Base-by-base conservation (phyloP, 805 yeast species). In the Cyberlindnera galapagoensis region DNA sequence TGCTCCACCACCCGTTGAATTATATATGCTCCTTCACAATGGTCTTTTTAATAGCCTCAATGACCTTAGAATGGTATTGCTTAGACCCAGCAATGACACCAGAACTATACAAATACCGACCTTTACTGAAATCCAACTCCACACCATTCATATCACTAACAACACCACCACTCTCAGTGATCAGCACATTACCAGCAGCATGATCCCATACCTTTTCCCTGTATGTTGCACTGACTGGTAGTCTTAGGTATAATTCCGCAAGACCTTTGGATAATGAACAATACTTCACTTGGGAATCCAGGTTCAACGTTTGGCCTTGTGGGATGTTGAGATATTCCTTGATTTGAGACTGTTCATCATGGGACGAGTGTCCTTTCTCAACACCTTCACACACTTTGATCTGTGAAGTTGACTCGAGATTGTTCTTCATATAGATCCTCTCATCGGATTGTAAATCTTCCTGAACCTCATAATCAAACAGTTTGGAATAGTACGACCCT, bases 131-230 rank as follows among this genome's bases (percentile, higher is more conserved):
- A 51, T 90, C 78, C 36, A 92, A 69, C 16, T 68, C 65, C 9
- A 64, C 65, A 13, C 96, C 95, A 34, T 71, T 58, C 58, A 90
- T 74, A 52, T 92, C 98, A 11, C 90, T 76, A 9, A 92, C 97
- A 30, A 65, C 56, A 6, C 98, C 98, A 26, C 97, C 97, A 47
- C 94, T 82, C 57, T 94, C 98, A 21, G 71, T 67, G 28, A 94
- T 78, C 39, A 92, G 69, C 10, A 90, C 67, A 49, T 82, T 80
- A 4, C 98, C 99, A 2, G 97, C 94, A 13, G 97, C 97, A 56
- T 92, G 99, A 59, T 92, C 99, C 97, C 98, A 92, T 39, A 92
- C 87, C 59, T 92, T 92, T 56, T 92, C 99, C 47, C 84, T 71
- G 56, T 88, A 92, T 3, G 71, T 59, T 31, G 75, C 65, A 43